Base-by-base conservation (phyloP, 768 basidiomycete genomes). In the Lactifluus rugatus region DNA sequence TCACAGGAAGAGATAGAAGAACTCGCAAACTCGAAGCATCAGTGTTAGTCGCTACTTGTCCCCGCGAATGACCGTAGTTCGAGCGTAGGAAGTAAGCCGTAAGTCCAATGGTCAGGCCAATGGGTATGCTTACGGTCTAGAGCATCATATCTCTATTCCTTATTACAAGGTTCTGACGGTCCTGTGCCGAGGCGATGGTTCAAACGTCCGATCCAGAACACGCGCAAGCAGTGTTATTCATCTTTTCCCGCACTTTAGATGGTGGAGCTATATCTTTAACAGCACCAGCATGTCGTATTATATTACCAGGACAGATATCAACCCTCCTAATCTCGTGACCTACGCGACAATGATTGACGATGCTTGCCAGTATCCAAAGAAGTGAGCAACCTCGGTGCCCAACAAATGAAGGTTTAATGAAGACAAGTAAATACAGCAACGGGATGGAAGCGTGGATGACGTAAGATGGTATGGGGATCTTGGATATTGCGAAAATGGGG, bases 1-100 rank as follows among this genome's bases (percentile, higher is more conserved):
- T 80, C 90, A 0, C 73, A 88, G 62, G 81, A 83, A 48, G 86
- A 96, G 60, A 85, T 97, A 11, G 85, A 90, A 23, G 76, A 70
- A 31, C 75, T 94, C 62, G 71, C 70, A 32, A 68, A 47, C 9
- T 47, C 45, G n/a, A 55, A 47, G 37, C 49, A 41, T 41, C 28
- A 41, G 28, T 26, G 25, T 44, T 44, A n/a, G 39, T 19, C 9
- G 5, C 25, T 32, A 31, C 19, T 44, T 53, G n/a, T 6, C 19
- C 41, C n/a, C 39, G 10, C 23, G 39, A 52, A 7, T 41, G 39
- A n/a, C 39, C n/a, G 17, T 7, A 36, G 19, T 21, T 42, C 8
- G n/a, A 42, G 19, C 3, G n/a, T 42, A 21, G 7, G 19, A 42
- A n/a, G n/a, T n/a, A n/a, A n/a, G n/a, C n/a, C n/a, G n/a, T n/a